Conservation (phyloP, 768 basidiomycete species). For the Russula brevipes region DNA sequence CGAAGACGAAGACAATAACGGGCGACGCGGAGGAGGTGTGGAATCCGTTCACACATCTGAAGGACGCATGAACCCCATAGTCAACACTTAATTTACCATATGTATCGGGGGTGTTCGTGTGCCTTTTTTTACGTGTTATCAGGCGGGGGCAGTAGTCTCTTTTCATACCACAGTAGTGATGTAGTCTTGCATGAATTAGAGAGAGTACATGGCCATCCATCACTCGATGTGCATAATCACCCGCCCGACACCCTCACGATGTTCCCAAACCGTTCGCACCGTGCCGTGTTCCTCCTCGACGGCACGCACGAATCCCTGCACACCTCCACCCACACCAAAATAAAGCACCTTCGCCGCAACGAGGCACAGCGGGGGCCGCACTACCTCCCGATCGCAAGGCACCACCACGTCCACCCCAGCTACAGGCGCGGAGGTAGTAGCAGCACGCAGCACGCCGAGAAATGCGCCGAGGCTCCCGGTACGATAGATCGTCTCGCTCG, state of each 20-base stretch:
- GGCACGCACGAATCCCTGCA: conserved; percentile 62
- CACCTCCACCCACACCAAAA: conserved; percentile 91
- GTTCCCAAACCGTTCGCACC: conserved; percentile 61
- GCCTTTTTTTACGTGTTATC: too few species aligned
- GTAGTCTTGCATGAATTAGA: neutral
- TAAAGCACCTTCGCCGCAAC: conserved; percentile 91
- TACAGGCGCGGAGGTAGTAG: neutral
- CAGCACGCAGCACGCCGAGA: conserved; percentile 43
- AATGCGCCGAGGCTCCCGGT: conserved; percentile 58
- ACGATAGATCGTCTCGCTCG: conserved; percentile 91
- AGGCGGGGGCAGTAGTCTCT: neutral
- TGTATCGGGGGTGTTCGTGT: neutral
- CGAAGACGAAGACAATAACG: neutral
- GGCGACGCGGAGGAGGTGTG: conserved; percentile 5
- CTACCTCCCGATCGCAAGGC: neutral
- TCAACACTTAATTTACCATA: neutral
- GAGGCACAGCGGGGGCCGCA: conserved; percentile 43
- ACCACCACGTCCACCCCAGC: neutral
- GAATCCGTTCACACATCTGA: conserved; percentile 17
- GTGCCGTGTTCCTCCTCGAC: conserved; percentile 38
- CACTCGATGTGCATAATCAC: conserved; percentile 62
- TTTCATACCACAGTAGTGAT: neutral
- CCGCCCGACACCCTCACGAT: conserved; percentile 63
- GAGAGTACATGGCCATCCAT: conserved; percentile 27
- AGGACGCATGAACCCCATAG: neutral